Base-by-base conservation (phyloP, 2,329 filamentous ascomycete species). In the Xylaria sp. region DNA sequence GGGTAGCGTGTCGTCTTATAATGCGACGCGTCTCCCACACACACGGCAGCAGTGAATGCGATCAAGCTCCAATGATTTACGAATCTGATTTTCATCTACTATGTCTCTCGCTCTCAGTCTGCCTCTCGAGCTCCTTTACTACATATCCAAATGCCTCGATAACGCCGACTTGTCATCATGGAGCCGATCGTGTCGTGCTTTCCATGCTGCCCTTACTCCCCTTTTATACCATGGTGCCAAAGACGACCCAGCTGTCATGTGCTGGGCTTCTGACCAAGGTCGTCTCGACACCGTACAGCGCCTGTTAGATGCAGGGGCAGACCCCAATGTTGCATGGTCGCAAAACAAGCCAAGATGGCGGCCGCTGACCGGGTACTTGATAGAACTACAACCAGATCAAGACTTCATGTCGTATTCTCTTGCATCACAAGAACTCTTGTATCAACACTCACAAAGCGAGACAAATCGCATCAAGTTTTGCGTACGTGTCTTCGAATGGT, bases 121-220 rank as follows among this genome's bases (percentile, higher is more conserved):
- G 15, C 73, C 74, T 3, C 2, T 65, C 9, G 75, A 76, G 59
- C n/a, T 75, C 15, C 53, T 73, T n/a, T 58, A 60, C 36, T 48
- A 66, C 1, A 60, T 63, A n/a, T 23, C 59, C 3, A 10, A 66
- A 20, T 65, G 65, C 17, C 63, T 68, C 7, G 54, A 61, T 11
- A 15, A 13, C 20, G 44, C 40, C 46, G 69, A 72, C 49, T 17
- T 75, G 15, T 71, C 70, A 17, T 66, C 66, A 17, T 72, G 74
- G 51, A 70, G 69, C 10, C 62, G 68, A 13, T 73, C 70, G 20
- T 76, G 74, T 46, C 71, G 67, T n/a, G 53, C 36, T 36, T 40
- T 74, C 6, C 40, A 71, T 44, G 6, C 44, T 2, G 40, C 48
- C 23, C 28, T 72, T 11, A 67, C 46, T 20, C 59, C 67, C 4